Base-by-base conservation (phyloP, 371 early-diverging fungal species). In the Apophysomyces variabilis region DNA sequence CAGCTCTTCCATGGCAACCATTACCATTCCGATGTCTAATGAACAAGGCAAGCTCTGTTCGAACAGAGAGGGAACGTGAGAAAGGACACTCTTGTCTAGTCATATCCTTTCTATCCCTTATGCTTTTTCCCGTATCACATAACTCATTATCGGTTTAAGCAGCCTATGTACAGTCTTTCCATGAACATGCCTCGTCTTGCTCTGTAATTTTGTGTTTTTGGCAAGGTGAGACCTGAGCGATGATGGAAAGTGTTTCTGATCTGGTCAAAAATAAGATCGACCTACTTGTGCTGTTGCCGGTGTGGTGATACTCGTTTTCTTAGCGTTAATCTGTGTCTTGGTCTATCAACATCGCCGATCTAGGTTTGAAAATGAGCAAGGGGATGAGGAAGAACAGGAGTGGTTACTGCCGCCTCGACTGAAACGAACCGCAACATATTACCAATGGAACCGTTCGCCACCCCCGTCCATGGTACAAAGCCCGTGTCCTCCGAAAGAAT, bases 391-490 rank as follows among this genome's bases (percentile, higher is more conserved):
- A 50, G 70, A 69, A 56, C 62, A 64, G 16, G 65, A 68, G 21
- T 18, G 69, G n/a, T 32, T 35, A 14, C 46, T 35, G 41, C 38
- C 60, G 37, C 59, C 63, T 35, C 57, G 58, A 14, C 41, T 73
- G 39, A 59, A 65, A 66, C 71, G 72, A 38, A 74, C 76, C 16
- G 9, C 70, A 4, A 76, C 76, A 0, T 79, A 65, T 67, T 79
- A 79, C 54, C 72, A 74, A 61, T 79, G 79, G 79, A 76, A 79
- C 57, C 63, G 66, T 56, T 66, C 70, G 14, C 68, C 70, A 61
- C 73, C 70, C 21, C 66, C 44, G 13, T 46, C 59, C 36, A 38
- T 36, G 46, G n/a, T 16, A 38, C 58, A 41, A 45, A 32, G 13
- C 46, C 45, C 65, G 58, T 41, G 46, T 35, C 50, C 43, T 38